Evolutionary conservation across 2,329 filamentous ascomycete genomes (phyloP).

Genomic region (Neofusicoccum sp.): DNA sequence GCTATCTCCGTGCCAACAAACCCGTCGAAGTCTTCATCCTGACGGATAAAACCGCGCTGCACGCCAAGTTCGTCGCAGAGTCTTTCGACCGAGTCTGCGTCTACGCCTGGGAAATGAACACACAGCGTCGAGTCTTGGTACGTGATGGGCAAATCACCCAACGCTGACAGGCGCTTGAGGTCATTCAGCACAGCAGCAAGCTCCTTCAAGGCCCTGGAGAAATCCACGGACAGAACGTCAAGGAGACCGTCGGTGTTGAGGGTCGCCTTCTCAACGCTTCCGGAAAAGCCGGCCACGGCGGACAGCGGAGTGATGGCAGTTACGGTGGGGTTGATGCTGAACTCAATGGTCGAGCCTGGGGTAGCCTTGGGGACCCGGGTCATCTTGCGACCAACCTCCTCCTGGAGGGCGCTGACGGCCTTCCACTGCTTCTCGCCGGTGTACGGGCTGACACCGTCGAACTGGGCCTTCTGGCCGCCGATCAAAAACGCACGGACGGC

Average conservation of each 20-base stretch:
- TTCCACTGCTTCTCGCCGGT: slow-evolving; percentile 78
- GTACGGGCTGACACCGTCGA: slow-evolving; percentile 68
- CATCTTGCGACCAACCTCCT: slow-evolving; percentile 69
- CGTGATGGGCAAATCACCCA: slow-evolving; percentile 82
- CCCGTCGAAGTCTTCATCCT: slow-evolving; percentile 74
- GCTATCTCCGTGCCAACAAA: slow-evolving; percentile 69
- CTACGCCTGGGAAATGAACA: slow-evolving; percentile 88
- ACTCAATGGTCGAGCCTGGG: slow-evolving; percentile 84
- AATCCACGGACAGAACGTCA: slow-evolving; percentile 81
- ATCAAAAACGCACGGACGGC: slow-evolving; percentile 89
- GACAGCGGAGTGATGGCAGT: slow-evolving; percentile 78
- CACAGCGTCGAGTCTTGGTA: slow-evolving; percentile 69
- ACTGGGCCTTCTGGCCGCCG: slow-evolving; percentile 85
- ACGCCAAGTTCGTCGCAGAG: slow-evolving; percentile 88
- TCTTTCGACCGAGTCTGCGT: slow-evolving; percentile 74
- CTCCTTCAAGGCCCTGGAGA: slow-evolving; percentile 81
- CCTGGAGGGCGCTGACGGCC: slow-evolving; percentile 69
- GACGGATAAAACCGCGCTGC: slow-evolving; percentile 70
- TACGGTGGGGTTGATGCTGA: slow-evolving; percentile 82
- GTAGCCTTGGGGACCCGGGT: slow-evolving; percentile 54
- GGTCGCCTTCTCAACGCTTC: slow-evolving; percentile 48
- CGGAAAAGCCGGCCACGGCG: slow-evolving; percentile 54
- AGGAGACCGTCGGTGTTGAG: slow-evolving; percentile 82
- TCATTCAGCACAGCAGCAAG: slow-evolving; percentile 77
- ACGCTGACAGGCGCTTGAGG: slow-evolving; percentile 68